A percentile compares a stretch with the other conserved stretches of the same genome.
phyloP scores from a whole-genome alignment of 306 rosid genomes.

The Rubus idaeus region DNA sequence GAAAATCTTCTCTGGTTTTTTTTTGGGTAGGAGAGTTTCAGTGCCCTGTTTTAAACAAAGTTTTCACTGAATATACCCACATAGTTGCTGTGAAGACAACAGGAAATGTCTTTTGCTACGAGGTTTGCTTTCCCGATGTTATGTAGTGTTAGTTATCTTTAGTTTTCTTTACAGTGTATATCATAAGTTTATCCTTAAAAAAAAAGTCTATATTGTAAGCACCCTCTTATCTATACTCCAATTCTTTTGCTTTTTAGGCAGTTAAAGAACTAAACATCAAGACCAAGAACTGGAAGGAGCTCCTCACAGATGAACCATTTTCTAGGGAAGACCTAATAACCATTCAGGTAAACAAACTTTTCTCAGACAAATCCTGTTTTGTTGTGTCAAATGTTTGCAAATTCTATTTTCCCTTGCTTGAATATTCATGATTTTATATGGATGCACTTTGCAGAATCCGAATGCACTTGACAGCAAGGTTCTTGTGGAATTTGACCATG shows the following conservation, averaged over 20 bases:
- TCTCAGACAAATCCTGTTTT: conserved; percentile 19
- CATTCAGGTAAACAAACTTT: conserved; percentile 63
- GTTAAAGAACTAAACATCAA: conserved; percentile 89
- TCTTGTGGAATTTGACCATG: conserved; percentile 90
- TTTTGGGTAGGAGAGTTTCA: conserved; percentile 79
- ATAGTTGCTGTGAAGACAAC: conserved; percentile 93
- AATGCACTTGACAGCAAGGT: conserved; percentile 78
- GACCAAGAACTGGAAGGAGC: conserved; percentile 98
- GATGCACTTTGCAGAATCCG: conserved; percentile 71
- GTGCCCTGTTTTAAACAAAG: conserved; percentile 93
- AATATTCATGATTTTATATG: conserved; percentile 25
- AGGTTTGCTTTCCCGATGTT: conserved; percentile 50
- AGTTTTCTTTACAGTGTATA: not conserved
- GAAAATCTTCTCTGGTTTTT: conserved; percentile 13
- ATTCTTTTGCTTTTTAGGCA: conserved; percentile 47
- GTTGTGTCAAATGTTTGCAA: conserved; percentile 4
- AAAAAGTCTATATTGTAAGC: not conserved
- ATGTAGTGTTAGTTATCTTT: not conserved
- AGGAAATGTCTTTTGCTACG: conserved; percentile 95
- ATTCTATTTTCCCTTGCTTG: conserved; percentile 20
- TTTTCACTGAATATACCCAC: conserved; percentile 94
- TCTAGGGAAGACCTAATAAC: conserved; percentile 83
- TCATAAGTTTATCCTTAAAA: not conserved
- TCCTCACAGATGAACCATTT: conserved; percentile 89
- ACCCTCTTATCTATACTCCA: not conserved